Percentiles rank a stretch among this genome's conserved stretches.
These are phyloP conservation scores for Zopfochytrium polystomum DNA, from an alignment of 371 early-diverging fungal genomes.

Conservation along the genomic window DNA sequence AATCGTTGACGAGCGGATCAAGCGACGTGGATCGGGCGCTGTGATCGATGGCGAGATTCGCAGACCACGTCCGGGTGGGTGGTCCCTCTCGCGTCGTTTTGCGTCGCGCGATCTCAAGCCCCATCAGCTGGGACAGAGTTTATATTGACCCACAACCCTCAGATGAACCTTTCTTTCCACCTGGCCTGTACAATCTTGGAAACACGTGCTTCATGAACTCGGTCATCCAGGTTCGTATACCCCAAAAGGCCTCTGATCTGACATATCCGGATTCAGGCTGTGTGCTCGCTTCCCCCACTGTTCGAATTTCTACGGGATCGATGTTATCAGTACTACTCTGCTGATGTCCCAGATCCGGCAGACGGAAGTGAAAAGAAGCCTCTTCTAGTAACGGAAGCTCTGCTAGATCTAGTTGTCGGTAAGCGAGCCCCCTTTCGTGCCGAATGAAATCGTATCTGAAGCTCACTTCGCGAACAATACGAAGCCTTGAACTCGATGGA, in stretches of 20 bases:
- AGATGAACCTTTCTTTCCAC: constrained; percentile 27
- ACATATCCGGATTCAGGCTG: constrained; percentile 38
- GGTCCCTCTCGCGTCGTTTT: too few relatives aligned
- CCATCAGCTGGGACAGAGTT: too few relatives aligned
- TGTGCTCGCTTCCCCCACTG: constrained; percentile 53
- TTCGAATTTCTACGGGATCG: constrained; percentile 46
- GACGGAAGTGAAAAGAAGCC: constrained; percentile 32
- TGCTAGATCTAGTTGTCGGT: constrained; percentile 43
- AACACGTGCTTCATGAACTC: constrained; percentile 93
- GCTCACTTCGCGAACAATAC: neutral
- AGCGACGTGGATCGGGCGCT: too few relatives aligned
- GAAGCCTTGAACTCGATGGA: constrained; percentile 48
- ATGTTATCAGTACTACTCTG: constrained; percentile 11
- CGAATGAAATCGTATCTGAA: neutral
- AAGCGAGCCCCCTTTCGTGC: constrained; percentile 1
- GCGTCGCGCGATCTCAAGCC: too few relatives aligned
- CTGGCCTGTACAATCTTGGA: constrained; percentile 85
- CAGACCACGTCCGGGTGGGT: too few relatives aligned
- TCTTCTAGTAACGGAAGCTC: constrained; percentile 58
- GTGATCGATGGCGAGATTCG: too few relatives aligned
- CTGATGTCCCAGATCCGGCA: constrained; percentile 22
- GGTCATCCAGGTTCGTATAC: constrained; percentile 70
- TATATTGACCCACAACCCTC: too few relatives aligned
- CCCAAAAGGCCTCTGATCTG: neutral
- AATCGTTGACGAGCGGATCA: too few relatives aligned